phyloP scores from a whole-genome alignment of 495 filamentous ascomycete genomes.

The Podospora bellae-mahoneyi region DNA sequence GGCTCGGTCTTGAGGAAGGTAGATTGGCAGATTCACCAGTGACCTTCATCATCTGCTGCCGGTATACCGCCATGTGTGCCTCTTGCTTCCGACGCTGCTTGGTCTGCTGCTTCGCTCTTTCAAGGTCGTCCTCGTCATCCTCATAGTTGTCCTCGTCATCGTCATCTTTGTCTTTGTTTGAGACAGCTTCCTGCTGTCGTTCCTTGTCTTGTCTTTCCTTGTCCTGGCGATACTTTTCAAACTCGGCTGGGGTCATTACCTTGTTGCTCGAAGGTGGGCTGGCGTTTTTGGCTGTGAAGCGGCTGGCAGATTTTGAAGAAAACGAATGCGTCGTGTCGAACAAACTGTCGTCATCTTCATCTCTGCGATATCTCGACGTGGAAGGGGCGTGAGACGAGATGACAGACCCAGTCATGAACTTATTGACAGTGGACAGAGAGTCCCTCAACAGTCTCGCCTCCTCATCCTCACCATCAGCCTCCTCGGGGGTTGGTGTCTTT shows the following conservation, averaged over 20 bases:
- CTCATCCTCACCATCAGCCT: slow-evolving; percentile 57
- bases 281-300: slow-evolving; percentile 37
- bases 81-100: slow-evolving; percentile 85
- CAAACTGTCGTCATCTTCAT: slow-evolving; percentile 43
- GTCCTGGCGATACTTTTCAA: slow-evolving; percentile 77
- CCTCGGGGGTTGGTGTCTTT: slow-evolving; percentile 41
- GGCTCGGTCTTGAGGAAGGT: slow-evolving; percentile 37
- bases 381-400: slow-evolving; percentile 15
- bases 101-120: slow-evolving; percentile 67
- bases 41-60: slow-evolving; percentile 96
- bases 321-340: slow-evolving; percentile 53
- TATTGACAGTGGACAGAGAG: slow-evolving; percentile 52
- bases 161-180: slow-evolving; percentile 36
- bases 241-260: slow-evolving; percentile 86
- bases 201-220: slow-evolving; percentile 77
- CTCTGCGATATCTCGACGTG: slow-evolving; percentile 36
- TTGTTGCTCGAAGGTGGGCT: slow-evolving; percentile 54
- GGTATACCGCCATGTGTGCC: slow-evolving; percentile 83
- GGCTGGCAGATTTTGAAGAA: slow-evolving; percentile 52
- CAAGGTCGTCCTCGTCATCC: slow-evolving; percentile 82
- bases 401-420: slow-evolving; percentile 35
- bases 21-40: slow-evolving; percentile 66
- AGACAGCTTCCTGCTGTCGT: slow-evolving; percentile 40
- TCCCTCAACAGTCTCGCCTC: slow-evolving; percentile 65
- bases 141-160: slow-evolving; percentile 60